These are phyloP conservation scores for Artemisia argyi DNA, from an alignment of 129 eudicot species.

Conservation along the genomic window DNA sequence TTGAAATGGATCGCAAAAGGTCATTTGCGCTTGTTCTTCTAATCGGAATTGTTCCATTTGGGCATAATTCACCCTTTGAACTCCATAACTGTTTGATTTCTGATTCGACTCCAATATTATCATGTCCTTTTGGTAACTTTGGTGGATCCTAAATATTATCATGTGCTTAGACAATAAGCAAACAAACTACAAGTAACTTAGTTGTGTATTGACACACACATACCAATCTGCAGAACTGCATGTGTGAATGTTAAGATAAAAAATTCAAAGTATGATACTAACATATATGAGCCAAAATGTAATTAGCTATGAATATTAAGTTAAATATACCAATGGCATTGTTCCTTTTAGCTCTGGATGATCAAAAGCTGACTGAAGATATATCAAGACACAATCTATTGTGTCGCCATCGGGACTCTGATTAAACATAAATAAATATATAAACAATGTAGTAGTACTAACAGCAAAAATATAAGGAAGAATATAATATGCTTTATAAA, in stretches of 20 bases:
- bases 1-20: constrained; percentile 45
- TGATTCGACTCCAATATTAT: constrained; percentile 19
- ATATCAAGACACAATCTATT: background rate
- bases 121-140: constrained; percentile 57
- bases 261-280: too few species aligned
- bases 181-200: background rate
- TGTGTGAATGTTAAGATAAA: too few species aligned
- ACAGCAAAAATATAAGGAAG: background rate
- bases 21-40: constrained; percentile 74
- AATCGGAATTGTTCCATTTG: constrained; percentile 74
- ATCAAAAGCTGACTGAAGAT: background rate
- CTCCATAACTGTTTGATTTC: constrained; percentile 75
- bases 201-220: too few species aligned
- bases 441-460: background rate
- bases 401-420: background rate
- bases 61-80: constrained; percentile 64
- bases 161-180: background rate
- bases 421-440: background rate
- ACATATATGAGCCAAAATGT: too few species aligned
- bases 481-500: background rate
- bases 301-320: too few species aligned
- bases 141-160: constrained; percentile 46
- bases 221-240: too few species aligned
- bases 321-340: background rate
- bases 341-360: background rate